Evolutionary conservation across 225 moss, liverwort and hornwort species (phyloP), one percentile per base, ranked within the genome.

Genomic region (Pleurozium schreberi): DNA sequence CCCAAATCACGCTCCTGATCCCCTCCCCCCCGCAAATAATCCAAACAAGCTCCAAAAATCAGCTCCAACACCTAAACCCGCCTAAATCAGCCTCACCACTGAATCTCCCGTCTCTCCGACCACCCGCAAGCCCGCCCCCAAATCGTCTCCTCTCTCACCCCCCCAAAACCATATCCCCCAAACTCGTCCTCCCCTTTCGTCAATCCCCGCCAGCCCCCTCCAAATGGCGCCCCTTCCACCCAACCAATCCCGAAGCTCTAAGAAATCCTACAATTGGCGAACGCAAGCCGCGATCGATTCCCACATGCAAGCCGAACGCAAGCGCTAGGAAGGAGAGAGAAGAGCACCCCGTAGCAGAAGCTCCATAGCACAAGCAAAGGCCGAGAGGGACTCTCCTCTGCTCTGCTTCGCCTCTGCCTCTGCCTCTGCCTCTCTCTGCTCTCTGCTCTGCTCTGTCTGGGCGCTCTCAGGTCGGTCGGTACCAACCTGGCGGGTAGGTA

Each of bases 1-100:
- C 91, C 58, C 91, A 73, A 93, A 93, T 93, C 93, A 85, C 85
- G 91, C 89, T 36, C 88, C 90, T 89, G 87, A 86, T 88, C 87
- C 92, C 78, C 92, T 69, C 43, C 66, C 40, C 63, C 67, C 92
- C 88, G 49, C 68, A 58, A 19, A 82, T 34, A 63, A 64, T 82
- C 82, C 64, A 21, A 52, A 59, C 11, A 76, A 53, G 71, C 69
- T 84, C 43, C 71, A 30, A 68, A 75, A 86, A 82, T 60, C 85
- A 86, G 83, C 52, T 79, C 14, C 62, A 36, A 47, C 28, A 15
- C 86, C 66, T 36, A 27, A 52, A 63, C 53, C 52, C 74, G 53
- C 63, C 88, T 13, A 65, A 75, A 87, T 76, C 87, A 73, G 40
- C 79, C 90, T 22, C 15, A 40, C 9, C 76, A 76, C 76, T 0